Conservation (phyloP, 345 rosid genomes). For the Acer campestre region DNA sequence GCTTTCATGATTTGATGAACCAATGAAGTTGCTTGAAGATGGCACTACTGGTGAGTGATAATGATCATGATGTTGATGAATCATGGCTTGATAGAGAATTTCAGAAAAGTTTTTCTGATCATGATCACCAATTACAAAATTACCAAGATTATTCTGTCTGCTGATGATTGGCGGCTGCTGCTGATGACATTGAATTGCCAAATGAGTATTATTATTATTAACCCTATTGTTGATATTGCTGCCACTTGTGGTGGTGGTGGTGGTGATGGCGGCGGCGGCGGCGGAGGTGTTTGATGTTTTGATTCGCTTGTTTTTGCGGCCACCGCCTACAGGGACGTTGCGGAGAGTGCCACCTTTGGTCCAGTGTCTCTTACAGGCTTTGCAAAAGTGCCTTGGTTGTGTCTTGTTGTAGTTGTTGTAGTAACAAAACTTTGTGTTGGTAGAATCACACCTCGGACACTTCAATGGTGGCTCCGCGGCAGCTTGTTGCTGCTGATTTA, state of each 20-base stretch:
- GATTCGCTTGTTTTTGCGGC: slow-evolving; percentile 72
- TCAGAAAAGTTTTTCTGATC: slow-evolving; percentile 29
- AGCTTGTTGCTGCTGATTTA: slow-evolving; percentile 31
- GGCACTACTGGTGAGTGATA: slow-evolving; percentile 21
- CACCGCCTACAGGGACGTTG: slow-evolving; percentile 89
- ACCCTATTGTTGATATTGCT: slow-evolving; percentile 20
- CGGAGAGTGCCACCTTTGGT: slow-evolving; percentile 89
- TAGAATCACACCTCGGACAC: slow-evolving; percentile 91
- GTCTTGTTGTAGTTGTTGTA: slow-evolving; percentile 88
- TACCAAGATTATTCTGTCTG: slow-evolving; percentile 30
- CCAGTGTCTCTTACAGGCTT: slow-evolving; percentile 94
- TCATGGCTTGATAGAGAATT: slow-evolving; percentile 26
- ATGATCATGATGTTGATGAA: slow-evolving; percentile 19
- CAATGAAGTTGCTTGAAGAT: slow-evolving; percentile 13
- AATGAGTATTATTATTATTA: slow-evolving; percentile 14
- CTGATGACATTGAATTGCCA: slow-evolving; percentile 27
- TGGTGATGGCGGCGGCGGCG: not conserved
- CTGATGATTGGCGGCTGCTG: slow-evolving; percentile 20
- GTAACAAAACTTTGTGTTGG: slow-evolving; percentile 91
- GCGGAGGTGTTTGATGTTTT: slow-evolving; percentile 33
- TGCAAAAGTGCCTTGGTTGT: slow-evolving; percentile 92
- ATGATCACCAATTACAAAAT: slow-evolving; percentile 17
- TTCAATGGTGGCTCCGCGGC: slow-evolving; percentile 54
- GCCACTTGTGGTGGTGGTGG: not conserved
- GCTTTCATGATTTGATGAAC: slow-evolving; percentile 8